A percentile compares a stretch with the other conserved stretches of the same genome.
Evolutionary conservation across 108 stramenopile genomes (phyloP).

Genomic region (Nannochloropsis salina): DNA sequence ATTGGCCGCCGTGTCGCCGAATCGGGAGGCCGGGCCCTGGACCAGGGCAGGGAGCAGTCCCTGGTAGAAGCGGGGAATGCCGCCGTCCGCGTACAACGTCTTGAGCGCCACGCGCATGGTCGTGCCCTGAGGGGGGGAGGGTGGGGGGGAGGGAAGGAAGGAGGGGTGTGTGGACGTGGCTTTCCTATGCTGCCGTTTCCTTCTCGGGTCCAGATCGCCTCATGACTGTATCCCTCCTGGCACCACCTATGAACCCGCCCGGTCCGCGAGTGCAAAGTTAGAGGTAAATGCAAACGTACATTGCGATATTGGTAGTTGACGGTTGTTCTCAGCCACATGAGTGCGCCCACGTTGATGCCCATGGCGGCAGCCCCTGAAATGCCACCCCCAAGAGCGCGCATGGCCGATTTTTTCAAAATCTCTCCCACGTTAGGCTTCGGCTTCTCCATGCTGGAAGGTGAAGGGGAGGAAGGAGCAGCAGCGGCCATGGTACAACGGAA

Average conservation of each 20-base stretch:
- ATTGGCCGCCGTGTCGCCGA: conserved; percentile 95
- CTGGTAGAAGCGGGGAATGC: conserved; percentile 54
- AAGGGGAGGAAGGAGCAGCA: not conserved
- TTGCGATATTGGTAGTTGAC: conserved; percentile 49
- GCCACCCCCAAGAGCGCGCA: conserved; percentile 48
- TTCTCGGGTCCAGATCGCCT: no score
- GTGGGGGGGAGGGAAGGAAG: not conserved
- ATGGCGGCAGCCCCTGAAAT: conserved; percentile 56
- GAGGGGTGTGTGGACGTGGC: not conserved
- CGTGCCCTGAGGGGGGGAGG: conserved; percentile 24
- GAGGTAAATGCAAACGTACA: not conserved
- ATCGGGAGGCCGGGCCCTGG: conserved; percentile 81
- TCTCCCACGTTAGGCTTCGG: conserved; percentile 22
- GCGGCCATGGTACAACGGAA: not conserved
- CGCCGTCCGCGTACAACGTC: conserved; percentile 54
- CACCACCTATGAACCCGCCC: no score
- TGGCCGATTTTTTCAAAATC: conserved; percentile 42
- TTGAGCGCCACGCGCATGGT: conserved; percentile 34
- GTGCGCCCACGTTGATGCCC: conserved; percentile 52
- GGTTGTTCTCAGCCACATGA: conserved; percentile 47
- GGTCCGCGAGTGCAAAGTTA: not conserved
- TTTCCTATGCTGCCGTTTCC: no score
- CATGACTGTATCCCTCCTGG: no score
- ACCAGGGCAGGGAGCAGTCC: conserved; percentile 55
- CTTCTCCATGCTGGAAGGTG: not conserved